Percentiles rank a stretch among this genome's conserved stretches.
These are phyloP conservation scores for Osmanthus fragrans DNA, from an alignment of 257 asterid genomes.

Conservation along the genomic window DNA sequence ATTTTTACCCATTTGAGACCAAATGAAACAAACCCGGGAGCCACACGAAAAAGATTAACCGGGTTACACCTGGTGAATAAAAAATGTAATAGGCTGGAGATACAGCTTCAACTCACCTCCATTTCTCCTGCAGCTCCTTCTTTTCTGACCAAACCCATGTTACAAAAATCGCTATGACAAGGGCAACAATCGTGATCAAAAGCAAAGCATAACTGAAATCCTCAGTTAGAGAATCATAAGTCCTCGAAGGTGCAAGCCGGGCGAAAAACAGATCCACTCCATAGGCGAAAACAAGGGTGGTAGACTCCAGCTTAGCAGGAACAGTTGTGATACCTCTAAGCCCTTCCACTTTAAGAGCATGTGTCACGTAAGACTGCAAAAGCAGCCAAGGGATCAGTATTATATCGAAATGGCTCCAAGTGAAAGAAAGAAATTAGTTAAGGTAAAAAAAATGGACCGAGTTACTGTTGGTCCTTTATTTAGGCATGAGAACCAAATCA, in stretches of 20 bases:
- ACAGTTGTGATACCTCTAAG: constrained; percentile 77
- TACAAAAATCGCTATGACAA: constrained; percentile 69
- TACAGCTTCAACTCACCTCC: constrained; percentile 64
- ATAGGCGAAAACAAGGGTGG: constrained; percentile 85
- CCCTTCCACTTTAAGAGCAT: constrained; percentile 89
- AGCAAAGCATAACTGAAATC: constrained; percentile 95
- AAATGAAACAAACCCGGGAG: not conserved
- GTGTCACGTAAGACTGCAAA: constrained; percentile 80
- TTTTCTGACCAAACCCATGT: constrained; percentile 94
- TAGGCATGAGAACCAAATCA: not conserved
- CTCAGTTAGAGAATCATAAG: constrained; percentile 92
- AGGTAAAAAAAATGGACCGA: not conserved
- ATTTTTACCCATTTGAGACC: not conserved
- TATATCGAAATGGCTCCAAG: not conserved
- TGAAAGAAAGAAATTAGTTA: not conserved
- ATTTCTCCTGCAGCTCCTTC: constrained; percentile 95
- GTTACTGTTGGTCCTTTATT: not conserved
- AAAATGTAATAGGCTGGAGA: constrained; percentile 7
- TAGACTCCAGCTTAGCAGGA: constrained; percentile 92
- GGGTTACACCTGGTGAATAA: not conserved
- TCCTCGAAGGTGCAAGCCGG: constrained; percentile 90
- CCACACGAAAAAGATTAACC: not conserved
- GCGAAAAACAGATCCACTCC: constrained; percentile 94
- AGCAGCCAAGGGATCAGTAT: constrained; percentile 9
- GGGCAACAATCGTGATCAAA: constrained; percentile 81